Conservation (phyloP, 345 rosid genomes). For the Melaleuca alternifolia region DNA sequence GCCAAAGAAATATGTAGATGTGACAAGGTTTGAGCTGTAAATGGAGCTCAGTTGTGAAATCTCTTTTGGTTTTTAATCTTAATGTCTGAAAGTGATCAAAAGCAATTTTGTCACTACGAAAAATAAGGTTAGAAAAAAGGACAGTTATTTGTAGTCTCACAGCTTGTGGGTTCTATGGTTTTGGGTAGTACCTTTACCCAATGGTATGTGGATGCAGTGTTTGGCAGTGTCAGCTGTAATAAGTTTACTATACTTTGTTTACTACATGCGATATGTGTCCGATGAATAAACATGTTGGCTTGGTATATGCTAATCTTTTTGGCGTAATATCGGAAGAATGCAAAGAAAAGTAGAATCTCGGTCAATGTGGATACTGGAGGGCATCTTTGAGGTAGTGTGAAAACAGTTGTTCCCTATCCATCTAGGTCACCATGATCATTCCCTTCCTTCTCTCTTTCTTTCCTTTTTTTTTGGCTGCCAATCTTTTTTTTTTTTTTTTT, state of each 20-base stretch:
- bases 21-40: background rate
- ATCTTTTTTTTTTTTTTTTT: background rate
- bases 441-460: background rate
- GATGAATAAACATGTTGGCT: background rate
- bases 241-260: background rate
- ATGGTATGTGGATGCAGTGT: background rate
- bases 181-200: background rate
- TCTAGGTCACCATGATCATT: background rate
- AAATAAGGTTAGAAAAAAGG: background rate
- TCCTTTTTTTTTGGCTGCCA: background rate
- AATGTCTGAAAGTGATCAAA: background rate
- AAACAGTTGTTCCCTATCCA: background rate
- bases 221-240: background rate
- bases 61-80: background rate
- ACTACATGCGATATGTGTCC: background rate
- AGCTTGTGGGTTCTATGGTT: background rate
- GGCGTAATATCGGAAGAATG: background rate
- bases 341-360: background rate
- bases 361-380: background rate
- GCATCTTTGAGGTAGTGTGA: background rate
- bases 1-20: background rate
- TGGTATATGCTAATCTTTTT: background rate
- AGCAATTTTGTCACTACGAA: background rate
- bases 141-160: background rate
- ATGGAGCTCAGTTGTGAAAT: background rate